Conservation (phyloP, 805 yeast genomes). For the Yamadazyma endophytica region DNA sequence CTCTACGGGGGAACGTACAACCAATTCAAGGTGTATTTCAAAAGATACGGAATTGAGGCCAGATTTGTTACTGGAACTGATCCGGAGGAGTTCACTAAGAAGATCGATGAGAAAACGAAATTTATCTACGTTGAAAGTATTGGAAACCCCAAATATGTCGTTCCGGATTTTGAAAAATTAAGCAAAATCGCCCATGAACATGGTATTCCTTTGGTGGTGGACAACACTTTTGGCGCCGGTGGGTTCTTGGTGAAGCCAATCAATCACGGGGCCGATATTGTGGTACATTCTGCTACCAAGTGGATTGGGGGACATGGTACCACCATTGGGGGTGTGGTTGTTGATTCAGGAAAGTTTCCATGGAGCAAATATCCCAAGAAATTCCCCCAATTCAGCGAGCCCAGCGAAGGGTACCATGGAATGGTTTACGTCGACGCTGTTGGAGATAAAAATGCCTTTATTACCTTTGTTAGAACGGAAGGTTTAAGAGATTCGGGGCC, state of each 20-base stretch:
- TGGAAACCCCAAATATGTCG: conserved; percentile 89
- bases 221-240: conserved; percentile 97
- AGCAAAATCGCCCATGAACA: conserved; percentile 75
- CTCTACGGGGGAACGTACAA: conserved; percentile 96
- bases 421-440: conserved; percentile 75
- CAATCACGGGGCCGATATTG: conserved; percentile 86
- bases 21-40: conserved; percentile 89
- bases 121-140: conserved; percentile 87
- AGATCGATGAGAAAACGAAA: conserved; percentile 80
- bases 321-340: conserved; percentile 85
- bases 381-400: conserved; percentile 88
- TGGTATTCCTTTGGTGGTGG: conserved; percentile 89
- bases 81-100: conserved; percentile 64
- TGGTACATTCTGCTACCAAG: conserved; percentile 92
- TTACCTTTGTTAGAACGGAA: conserved; percentile 77
- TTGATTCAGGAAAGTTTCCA: conserved; percentile 91
- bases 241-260: conserved; percentile 83
- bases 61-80: conserved; percentile 84
- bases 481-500: conserved; percentile 92
- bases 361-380: conserved; percentile 82
- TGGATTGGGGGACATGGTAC: conserved; percentile 99
- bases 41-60: conserved; percentile 80
- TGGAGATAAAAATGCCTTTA: conserved; percentile 68
- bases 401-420: conserved; percentile 94
- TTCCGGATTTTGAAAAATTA: conserved; percentile 84